Conservation (phyloP, 179 eudicot species). For the Beta macrorhiza region DNA sequence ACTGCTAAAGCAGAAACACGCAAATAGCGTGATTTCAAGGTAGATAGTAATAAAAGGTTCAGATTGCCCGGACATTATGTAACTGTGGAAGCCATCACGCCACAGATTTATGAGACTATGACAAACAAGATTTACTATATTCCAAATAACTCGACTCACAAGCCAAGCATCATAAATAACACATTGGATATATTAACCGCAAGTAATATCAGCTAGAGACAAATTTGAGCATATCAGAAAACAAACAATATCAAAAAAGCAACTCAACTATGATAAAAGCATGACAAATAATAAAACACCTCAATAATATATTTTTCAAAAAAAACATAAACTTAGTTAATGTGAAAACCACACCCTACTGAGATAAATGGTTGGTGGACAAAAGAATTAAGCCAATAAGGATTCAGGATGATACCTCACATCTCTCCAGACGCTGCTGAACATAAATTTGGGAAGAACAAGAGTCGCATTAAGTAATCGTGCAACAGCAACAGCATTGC, state of each 20-base stretch:
- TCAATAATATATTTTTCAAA: background rate
- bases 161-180: slow-evolving; percentile 2
- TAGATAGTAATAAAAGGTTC: background rate
- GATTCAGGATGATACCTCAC: slow-evolving; percentile 43
- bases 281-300: too few species aligned
- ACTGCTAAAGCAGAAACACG: background rate
- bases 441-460: slow-evolving; percentile 87
- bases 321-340: background rate
- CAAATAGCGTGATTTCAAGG: background rate
- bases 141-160: background rate
- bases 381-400: slow-evolving; percentile 12
- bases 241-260: background rate
- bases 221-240: slow-evolving; percentile 1
- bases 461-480: slow-evolving; percentile 95
- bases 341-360: slow-evolving; percentile 12
- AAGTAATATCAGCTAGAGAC: background rate
- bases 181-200: background rate
- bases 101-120: background rate
- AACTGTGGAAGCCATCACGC: background rate
- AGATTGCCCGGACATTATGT: background rate
- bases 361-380: background rate
- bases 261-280: background rate
- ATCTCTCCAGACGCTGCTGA: slow-evolving; percentile 98
- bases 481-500: slow-evolving; percentile 97
- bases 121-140: background rate